Conservation (phyloP, 2,329 filamentous ascomycete genomes). For the Alternaria viburni region DNA sequence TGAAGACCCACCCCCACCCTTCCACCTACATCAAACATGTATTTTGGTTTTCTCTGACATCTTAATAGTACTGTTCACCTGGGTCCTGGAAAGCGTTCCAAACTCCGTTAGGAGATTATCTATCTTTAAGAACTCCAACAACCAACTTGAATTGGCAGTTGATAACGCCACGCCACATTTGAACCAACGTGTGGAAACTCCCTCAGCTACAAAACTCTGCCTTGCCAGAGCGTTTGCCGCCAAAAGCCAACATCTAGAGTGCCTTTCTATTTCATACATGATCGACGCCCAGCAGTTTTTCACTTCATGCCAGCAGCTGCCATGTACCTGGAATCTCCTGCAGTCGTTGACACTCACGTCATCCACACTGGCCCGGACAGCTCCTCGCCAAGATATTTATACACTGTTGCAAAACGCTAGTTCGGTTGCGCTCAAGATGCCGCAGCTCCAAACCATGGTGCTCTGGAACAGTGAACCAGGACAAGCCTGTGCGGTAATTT, state of each 20-base stretch:
- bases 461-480: constrained; percentile 28
- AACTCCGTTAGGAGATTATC: constrained; percentile 28
- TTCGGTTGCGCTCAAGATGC: constrained; percentile 26
- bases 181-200: constrained; percentile 18
- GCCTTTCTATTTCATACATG: constrained; percentile 30
- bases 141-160: constrained; percentile 24
- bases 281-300: constrained; percentile 30
- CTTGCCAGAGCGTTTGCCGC: constrained; percentile 25
- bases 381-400: constrained; percentile 22
- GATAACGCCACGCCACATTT: constrained; percentile 21
- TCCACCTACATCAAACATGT: constrained; percentile 15
- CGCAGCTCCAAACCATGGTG: constrained; percentile 28
- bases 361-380: constrained; percentile 23
- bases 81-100: constrained; percentile 23
- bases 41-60: constrained; percentile 17
- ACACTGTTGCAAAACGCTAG: constrained; percentile 27
- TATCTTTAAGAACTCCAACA: constrained; percentile 28
- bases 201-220: constrained; percentile 20
- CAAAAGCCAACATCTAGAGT: constrained; percentile 26
- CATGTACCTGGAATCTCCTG: constrained; percentile 28
- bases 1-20: not conserved
- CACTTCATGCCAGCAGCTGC: constrained; percentile 28
- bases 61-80: constrained; percentile 24
- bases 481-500: constrained; percentile 27
- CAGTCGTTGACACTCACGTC: constrained; percentile 28